Evolutionary conservation across 129 eudicot genomes (phyloP).

Genomic region (Helianthus tuberosus): DNA sequence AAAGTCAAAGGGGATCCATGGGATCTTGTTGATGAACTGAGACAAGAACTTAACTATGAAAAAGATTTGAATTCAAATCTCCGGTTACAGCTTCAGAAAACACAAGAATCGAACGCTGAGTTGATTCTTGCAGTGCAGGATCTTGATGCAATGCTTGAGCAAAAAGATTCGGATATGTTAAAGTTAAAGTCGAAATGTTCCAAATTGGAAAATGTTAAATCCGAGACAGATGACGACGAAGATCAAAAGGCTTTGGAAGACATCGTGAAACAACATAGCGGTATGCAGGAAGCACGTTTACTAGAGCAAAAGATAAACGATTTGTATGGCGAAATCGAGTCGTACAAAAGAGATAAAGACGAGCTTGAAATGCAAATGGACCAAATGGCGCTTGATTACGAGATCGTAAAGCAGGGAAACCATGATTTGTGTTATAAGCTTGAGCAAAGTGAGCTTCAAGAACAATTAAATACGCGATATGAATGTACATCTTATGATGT

Average conservation of each 20-base stretch:
- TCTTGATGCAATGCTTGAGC: conserved; percentile 80
- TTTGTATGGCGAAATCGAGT: conserved; percentile 72
- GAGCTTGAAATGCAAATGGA: conserved; percentile 95
- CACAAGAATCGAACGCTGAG: conserved; percentile 86
- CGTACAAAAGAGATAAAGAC: conserved; percentile 72
- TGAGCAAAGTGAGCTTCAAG: conserved; percentile 77
- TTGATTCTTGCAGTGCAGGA: conserved; percentile 89
- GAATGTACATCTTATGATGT: conserved; percentile 63
- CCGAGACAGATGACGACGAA: conserved; percentile 56
- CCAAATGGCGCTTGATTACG: conserved; percentile 95
- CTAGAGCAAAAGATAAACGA: conserved; percentile 80
- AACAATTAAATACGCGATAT: conserved; percentile 80
- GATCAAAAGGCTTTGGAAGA: conserved; percentile 89
- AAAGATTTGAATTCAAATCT: conserved; percentile 75
- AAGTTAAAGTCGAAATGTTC: conserved; percentile 32
- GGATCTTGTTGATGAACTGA: conserved; percentile 71
- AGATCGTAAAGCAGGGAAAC: conserved; percentile 89
- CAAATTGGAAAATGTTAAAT: conserved; percentile 33
- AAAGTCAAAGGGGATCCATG: conserved; percentile 53
- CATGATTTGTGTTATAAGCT: conserved; percentile 70
- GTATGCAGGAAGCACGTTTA: conserved; percentile 59
- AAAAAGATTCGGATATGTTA: conserved; percentile 46
- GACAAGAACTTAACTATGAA: conserved; percentile 70
- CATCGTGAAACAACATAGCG: conserved; percentile 71
- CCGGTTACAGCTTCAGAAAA: conserved; percentile 80